Percentiles rank a stretch among this genome's conserved stretches.
Conservation (phyloP, 305 asterid genomes). For the Fraxinus greggii region DNA sequence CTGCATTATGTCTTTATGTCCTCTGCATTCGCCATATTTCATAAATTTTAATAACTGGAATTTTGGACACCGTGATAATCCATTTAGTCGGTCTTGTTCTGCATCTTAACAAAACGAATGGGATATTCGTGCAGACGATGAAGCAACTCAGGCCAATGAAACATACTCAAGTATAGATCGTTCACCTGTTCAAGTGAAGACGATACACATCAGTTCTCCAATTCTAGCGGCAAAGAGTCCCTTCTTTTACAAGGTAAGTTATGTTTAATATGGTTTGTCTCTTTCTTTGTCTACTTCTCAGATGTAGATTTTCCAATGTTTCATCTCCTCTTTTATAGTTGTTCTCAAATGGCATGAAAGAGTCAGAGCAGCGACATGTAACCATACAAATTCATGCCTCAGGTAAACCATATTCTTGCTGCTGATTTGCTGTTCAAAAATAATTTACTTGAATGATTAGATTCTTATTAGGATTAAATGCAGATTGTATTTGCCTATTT, state of each 20-base stretch:
- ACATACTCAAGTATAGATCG: constrained; percentile 43
- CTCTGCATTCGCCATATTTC: neutral
- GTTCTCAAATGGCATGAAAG: constrained; percentile 73
- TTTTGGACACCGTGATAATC: constrained; percentile 2
- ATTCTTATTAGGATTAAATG: neutral
- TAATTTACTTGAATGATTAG: neutral
- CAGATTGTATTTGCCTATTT: neutral
- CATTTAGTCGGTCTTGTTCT: neutral
- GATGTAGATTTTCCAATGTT: constrained; percentile 19
- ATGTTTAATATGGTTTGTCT: constrained; percentile 7
- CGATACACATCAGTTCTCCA: constrained; percentile 80
- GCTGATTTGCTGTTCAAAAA: neutral
- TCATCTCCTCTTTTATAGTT: constrained; percentile 41
- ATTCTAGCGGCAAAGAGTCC: constrained; percentile 88
- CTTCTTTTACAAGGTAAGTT: constrained; percentile 62
- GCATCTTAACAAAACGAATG: constrained; percentile 16
- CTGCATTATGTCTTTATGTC: neutral
- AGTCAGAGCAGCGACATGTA: constrained; percentile 59
- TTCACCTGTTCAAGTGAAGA: constrained; percentile 44
- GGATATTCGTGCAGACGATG: constrained; percentile 39
- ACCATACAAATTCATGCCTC: constrained; percentile 67
- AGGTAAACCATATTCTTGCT: constrained; percentile 40
- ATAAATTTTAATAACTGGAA: constrained; percentile 10
- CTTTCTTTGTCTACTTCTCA: constrained; percentile 4
- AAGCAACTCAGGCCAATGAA: constrained; percentile 30